Percentiles rank a stretch among this genome's conserved stretches.
Conservation (phyloP, 306 rosid genomes). For the Erythrophleum fordii region DNA sequence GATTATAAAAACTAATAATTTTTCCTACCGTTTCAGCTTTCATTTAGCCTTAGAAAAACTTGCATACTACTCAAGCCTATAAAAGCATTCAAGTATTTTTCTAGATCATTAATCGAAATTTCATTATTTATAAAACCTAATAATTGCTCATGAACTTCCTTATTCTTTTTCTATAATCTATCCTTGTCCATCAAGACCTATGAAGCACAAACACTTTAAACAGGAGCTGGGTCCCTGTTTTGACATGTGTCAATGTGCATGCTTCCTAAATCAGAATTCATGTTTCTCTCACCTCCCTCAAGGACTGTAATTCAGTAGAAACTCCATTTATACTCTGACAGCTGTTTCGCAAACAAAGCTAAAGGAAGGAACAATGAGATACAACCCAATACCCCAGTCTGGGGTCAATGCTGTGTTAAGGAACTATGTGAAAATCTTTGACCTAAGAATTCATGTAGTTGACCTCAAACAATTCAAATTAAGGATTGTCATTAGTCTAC, state of each 20-base stretch:
- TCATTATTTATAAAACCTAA: too few relatives aligned
- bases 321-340: background rate
- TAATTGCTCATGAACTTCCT: background rate
- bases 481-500: background rate
- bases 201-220: too few relatives aligned
- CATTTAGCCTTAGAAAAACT: background rate
- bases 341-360: background rate
- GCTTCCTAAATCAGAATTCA: background rate
- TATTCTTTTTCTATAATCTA: too few relatives aligned
- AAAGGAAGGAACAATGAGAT: constrained; percentile 23
- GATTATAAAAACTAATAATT: too few relatives aligned
- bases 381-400: background rate
- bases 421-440: background rate
- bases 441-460: background rate
- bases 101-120: too few relatives aligned
- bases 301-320: background rate
- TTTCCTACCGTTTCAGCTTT: too few relatives aligned
- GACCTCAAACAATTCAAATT: background rate
- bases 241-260: background rate
- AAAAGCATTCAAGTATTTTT: background rate
- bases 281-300: background rate
- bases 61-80: too few relatives aligned
- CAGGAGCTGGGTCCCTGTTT: background rate
- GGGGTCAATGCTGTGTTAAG: background rate
- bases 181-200: background rate